A percentile compares a stretch with the other conserved stretches of the same genome.
phyloP scores from a whole-genome alignment of 225 moss, liverwort and hornwort genomes.

The Pleurozium schreberi region DNA sequence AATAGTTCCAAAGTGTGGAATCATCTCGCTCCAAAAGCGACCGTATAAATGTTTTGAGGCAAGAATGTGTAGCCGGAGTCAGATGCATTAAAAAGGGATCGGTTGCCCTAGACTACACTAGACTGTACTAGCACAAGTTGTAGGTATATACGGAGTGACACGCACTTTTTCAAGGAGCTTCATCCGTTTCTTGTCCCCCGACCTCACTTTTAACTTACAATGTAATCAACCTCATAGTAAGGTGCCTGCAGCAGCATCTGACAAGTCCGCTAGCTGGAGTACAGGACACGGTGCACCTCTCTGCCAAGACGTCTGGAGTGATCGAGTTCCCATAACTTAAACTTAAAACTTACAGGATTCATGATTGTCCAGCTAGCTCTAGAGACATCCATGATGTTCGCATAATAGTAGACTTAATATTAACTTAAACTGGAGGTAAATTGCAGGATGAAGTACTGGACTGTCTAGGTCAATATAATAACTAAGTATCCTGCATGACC shows the following conservation, averaged over 20 bases:
- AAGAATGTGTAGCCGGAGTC: not conserved
- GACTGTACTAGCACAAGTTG: too few species aligned
- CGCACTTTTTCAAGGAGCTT: not conserved
- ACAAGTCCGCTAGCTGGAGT: not conserved
- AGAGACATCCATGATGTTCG: too few species aligned
- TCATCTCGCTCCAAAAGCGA: too few species aligned
- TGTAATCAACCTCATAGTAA: not conserved
- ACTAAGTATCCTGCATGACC: not conserved
- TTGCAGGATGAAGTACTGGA: not conserved
- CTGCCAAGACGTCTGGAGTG: not conserved
- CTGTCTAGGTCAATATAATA: too few species aligned
- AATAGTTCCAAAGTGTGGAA: too few species aligned
- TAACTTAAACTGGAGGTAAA: not conserved
- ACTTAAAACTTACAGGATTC: not conserved
- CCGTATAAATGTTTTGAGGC: too few species aligned
- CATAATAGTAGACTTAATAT: not conserved
- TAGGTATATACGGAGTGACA: too few species aligned
- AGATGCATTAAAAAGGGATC: not conserved
- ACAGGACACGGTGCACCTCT: not conserved
- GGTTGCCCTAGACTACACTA: not conserved
- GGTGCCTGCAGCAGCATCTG: not conserved
- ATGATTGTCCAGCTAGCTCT: too few species aligned
- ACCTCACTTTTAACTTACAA: not conserved
- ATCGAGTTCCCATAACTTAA: not conserved
- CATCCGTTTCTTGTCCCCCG: not conserved